Evolutionary conservation across 2,329 filamentous ascomycete species (phyloP), one percentile per base, ranked within the genome.

Genomic region (Curvularia verruculosa): DNA sequence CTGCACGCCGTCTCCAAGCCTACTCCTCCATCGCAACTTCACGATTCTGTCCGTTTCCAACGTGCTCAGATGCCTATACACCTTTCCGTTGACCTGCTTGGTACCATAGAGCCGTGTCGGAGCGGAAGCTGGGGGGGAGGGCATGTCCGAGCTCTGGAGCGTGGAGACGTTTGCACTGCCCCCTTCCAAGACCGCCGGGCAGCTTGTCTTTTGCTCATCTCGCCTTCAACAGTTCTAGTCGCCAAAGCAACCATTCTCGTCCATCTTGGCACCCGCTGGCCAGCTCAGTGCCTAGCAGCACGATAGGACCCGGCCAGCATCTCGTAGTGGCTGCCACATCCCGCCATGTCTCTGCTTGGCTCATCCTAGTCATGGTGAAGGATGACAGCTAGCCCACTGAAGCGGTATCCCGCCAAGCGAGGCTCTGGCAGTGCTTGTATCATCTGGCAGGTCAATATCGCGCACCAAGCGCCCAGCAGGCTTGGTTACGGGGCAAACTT

Each of bases 401-500:
- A 18, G 43, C 47, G 34, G 24, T 15, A 50, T 28, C 39, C 19
- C 29, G 55, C 57, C 60, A 52, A 56, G 54, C 50, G 41, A 59
- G 41, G 49, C 55, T 54, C 52, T 54, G 54, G 49, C 53, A 28
- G 49, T 47, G 36, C 46, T 44, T 52, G 49, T 60, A 50, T 58
- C 41, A 47, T 34, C 47, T 37, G 52, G 52, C 51, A 46, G 37
- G 52, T 29, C 26, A 29, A 60, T 54, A 57, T 55, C 57, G 54
- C 56, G 52, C 54, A 60, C 61, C 54, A 62, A 64, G 61, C 55
- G 54, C 52, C 55, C 31, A 54, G 50, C 37, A 44, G 31, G 52
- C 52, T 52, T 61, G 39, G 49, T n/a, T 31, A 49, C 40, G 29
- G 58, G 52, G 53, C 58, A 56, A 28, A 45, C 19, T 43, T 58